Evolutionary conservation across 2,329 filamentous ascomycete species (phyloP), one percentile per base, ranked within the genome.

Genomic region (Trichoderma citrinoviride): DNA sequence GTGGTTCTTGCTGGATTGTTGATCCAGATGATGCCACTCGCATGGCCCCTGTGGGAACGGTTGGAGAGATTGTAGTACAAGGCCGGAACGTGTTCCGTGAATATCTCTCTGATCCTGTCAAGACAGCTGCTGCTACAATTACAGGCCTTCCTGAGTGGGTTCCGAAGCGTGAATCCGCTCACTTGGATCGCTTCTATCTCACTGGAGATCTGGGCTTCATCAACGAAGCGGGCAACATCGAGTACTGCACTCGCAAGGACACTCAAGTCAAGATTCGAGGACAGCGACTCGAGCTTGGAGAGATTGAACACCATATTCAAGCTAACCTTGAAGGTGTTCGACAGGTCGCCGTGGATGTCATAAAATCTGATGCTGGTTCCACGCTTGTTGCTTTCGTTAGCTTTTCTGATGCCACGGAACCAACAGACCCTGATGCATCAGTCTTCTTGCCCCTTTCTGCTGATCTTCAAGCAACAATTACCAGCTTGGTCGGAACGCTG

Each of bases 211-310:
- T 70, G 14, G 66, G 56, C 5, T 65, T 61, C 19, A 56, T 62
- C 10, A 66, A 68, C 4, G 57, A 68, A 5, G 54, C 57, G 17
- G 69, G 69, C 5, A 56, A 65, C 4, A 46, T 71, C 15, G 61
- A 70, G n/a, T 70, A 62, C 37, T 53, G 67, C 25, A 61, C 68
- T 17, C 69, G 70, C 6, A 69, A 66, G 23, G 70, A 71, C 29
- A 67, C 63, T 1, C 70, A 72, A 43, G 64, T 71, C 21, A 72
- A 71, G 52, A 68, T 71, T 21, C 61, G 68, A 19, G 70, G 70
- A 1, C 66, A 61, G 8, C 68, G 70, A 10, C 64, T 71, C 25
- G 70, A 71, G 41, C 60, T 70, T 19, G 64, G 60, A 37, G 68
- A 70, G 33, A 60, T 70, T 43, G 64, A 69, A n/a, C 52, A 70